Evolutionary conservation across 2,329 filamentous ascomycete species (phyloP).

Genomic region (Macrophomina tecta): DNA sequence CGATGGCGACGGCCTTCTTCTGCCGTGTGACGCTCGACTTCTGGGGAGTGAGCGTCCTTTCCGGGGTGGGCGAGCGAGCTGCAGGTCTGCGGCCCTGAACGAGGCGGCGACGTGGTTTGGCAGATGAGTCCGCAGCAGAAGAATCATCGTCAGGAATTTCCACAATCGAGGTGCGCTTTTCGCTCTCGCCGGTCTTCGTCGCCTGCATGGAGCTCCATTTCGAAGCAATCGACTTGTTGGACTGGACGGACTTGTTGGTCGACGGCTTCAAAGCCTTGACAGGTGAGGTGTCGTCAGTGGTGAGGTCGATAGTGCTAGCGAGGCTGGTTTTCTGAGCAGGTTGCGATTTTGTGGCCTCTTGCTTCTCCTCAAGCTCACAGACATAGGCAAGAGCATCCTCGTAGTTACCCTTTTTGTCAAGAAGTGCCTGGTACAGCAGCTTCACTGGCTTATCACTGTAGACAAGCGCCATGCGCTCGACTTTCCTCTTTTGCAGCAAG

Average conservation of each 20-base stretch:
- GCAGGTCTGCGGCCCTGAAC: constrained; percentile 56
- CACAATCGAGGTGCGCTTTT: too few relatives aligned
- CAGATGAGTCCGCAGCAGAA: constrained; percentile 7
- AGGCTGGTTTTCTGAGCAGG: too few relatives aligned
- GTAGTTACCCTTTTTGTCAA: constrained; percentile 57
- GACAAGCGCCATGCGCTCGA: constrained; percentile 58
- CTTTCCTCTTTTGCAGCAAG: constrained; percentile 55
- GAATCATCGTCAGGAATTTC: not conserved
- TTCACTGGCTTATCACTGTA: constrained; percentile 55
- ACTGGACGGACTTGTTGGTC: constrained; percentile 61
- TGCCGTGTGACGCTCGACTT: constrained; percentile 21
- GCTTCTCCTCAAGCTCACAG: constrained; percentile 45
- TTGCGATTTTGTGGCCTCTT: not conserved
- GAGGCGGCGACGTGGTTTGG: constrained; percentile 47
- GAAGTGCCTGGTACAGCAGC: constrained; percentile 57
- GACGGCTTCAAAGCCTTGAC: constrained; percentile 33
- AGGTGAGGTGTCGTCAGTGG: constrained; percentile 40
- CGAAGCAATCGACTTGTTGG: constrained; percentile 62
- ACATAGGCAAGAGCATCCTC: constrained; percentile 61
- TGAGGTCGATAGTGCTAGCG: constrained; percentile 37
- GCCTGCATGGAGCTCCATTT: constrained; percentile 52
- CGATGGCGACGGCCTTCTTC: constrained; percentile 40
- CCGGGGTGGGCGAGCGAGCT: constrained; percentile 24
- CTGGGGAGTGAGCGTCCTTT: not conserved
- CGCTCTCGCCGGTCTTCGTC: constrained; percentile 32